These are phyloP conservation scores for Ceratocystis alfenasii DNA, from an alignment of 2,329 filamentous ascomycete species.

Conservation along the genomic window DNA sequence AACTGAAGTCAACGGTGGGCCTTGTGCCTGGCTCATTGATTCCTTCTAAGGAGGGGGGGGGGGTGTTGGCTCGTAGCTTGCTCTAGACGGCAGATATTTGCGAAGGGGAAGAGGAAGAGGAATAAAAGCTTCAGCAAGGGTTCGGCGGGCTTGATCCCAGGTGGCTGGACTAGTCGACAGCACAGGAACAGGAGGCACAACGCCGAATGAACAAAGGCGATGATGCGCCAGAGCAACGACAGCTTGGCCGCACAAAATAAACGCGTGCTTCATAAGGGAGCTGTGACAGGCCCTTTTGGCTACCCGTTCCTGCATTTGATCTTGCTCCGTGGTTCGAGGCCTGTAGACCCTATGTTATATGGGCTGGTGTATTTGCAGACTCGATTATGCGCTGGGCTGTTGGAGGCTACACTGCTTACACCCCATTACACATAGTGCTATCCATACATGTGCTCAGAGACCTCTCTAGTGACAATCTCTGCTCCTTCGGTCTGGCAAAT, in stretches of 20 bases:
- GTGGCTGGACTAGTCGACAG: not conserved
- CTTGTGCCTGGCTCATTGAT: not conserved
- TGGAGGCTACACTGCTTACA: not conserved
- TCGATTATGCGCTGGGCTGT: too few relatives aligned
- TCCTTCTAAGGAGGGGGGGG: too few relatives aligned
- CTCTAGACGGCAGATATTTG: not conserved
- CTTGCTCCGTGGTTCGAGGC: not conserved
- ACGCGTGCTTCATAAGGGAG: not conserved
- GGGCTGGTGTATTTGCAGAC: too few relatives aligned
- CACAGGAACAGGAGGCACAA: not conserved
- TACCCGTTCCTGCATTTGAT: not conserved
- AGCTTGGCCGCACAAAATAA: not conserved
- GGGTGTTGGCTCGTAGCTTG: not conserved
- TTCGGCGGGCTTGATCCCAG: constrained; percentile 8
- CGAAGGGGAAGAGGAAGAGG: not conserved
- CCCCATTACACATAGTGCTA: not conserved
- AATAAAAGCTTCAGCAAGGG: constrained; percentile 1
- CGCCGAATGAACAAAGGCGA: not conserved
- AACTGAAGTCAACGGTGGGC: not conserved
- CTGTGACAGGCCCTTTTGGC: not conserved
- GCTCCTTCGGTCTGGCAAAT: not conserved
- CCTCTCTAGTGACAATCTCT: too few relatives aligned
- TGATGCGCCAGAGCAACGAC: too few relatives aligned
- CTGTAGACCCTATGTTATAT: not conserved
- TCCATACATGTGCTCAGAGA: too few relatives aligned